These are phyloP conservation scores for Jamesozyma jinghongensis DNA, from an alignment of 805 yeast species.

Conservation along the genomic window DNA sequence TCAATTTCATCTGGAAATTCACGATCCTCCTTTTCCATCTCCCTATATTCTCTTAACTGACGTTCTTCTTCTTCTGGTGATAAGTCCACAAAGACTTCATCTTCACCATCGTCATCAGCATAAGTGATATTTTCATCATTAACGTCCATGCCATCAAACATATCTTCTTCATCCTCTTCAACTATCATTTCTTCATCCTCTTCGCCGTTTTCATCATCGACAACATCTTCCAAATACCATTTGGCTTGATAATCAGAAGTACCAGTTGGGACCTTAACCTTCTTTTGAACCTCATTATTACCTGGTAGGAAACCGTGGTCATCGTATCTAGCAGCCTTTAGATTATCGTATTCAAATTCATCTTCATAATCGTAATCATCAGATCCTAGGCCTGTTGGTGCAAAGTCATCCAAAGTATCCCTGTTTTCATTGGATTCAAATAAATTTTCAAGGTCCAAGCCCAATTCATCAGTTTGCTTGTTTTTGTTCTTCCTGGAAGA, in stretches of 20 bases:
- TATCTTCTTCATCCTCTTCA: constrained; percentile 20
- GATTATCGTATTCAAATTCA: constrained; percentile 27
- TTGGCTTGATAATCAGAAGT: constrained; percentile 73
- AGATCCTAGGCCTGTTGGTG: constrained; percentile 46
- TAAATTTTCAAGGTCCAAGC: constrained; percentile 13
- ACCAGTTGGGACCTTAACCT: constrained; percentile 55
- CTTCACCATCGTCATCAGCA: constrained; percentile 32
- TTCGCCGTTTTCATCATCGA: constrained; percentile 27
- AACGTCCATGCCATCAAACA: constrained; percentile 21
- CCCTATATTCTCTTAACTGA: constrained; percentile 62
- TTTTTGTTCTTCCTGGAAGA: constrained; percentile 25
- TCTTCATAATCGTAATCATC: constrained; percentile 33
- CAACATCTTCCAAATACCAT: constrained; percentile 61
- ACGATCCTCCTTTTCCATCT: constrained; percentile 66
- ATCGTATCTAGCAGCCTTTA: constrained; percentile 33
- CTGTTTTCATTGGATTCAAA: constrained; percentile 36
- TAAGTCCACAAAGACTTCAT: constrained; percentile 62
- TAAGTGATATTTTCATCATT: constrained; percentile 12
- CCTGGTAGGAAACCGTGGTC: constrained; percentile 34
- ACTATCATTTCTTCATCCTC: constrained; percentile 28
- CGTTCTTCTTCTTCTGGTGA: constrained; percentile 75
- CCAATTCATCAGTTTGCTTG: constrained; percentile 14
- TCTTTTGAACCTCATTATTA: constrained; percentile 19
- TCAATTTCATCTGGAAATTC: constrained; percentile 97
- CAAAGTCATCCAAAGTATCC: constrained; percentile 52